These are phyloP conservation scores for Oropetium thomaeum DNA, from an alignment of 176 grass and related monocot genomes.

Conservation along the genomic window DNA sequence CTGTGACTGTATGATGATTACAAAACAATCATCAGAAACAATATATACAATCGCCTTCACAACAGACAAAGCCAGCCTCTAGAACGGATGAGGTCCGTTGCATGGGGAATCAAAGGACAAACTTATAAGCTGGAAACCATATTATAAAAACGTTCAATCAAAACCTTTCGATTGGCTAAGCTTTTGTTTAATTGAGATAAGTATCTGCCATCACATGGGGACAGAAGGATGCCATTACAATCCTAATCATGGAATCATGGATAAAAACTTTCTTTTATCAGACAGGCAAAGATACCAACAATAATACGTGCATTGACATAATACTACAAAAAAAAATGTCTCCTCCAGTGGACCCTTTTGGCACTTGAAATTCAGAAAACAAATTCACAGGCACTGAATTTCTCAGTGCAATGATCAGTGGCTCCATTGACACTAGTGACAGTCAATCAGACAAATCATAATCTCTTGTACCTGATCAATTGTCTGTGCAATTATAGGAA, in stretches of 20 bases:
- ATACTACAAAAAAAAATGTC: constrained; percentile 38
- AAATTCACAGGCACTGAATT: not conserved
- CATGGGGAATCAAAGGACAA: constrained; percentile 54
- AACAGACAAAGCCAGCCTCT: constrained; percentile 51
- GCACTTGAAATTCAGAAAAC: not conserved
- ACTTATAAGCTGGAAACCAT: constrained; percentile 39
- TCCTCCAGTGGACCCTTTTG: constrained; percentile 29
- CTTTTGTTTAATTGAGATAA: constrained; percentile 30
- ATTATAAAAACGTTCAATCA: constrained; percentile 40
- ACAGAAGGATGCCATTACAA: constrained; percentile 38
- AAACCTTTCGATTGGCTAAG: constrained; percentile 8
- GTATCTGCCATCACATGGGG: constrained; percentile 48
- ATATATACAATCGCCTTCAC: not conserved
- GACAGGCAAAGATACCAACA: constrained; percentile 34
- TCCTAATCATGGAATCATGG: constrained; percentile 49
- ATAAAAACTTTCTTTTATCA: constrained; percentile 22
- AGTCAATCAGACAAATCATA: constrained; percentile 41
- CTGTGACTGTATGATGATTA: constrained; percentile 32
- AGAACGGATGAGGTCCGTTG: constrained; percentile 45
- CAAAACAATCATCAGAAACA: constrained; percentile 16
- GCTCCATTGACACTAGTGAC: constrained; percentile 34
- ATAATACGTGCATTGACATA: constrained; percentile 46
- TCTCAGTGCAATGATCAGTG: constrained; percentile 15
- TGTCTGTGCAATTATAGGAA: constrained; percentile 35
- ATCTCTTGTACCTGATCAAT: not conserved